Base-by-base conservation (phyloP, 306 rosid genomes). In the Medicago ruthenica region DNA sequence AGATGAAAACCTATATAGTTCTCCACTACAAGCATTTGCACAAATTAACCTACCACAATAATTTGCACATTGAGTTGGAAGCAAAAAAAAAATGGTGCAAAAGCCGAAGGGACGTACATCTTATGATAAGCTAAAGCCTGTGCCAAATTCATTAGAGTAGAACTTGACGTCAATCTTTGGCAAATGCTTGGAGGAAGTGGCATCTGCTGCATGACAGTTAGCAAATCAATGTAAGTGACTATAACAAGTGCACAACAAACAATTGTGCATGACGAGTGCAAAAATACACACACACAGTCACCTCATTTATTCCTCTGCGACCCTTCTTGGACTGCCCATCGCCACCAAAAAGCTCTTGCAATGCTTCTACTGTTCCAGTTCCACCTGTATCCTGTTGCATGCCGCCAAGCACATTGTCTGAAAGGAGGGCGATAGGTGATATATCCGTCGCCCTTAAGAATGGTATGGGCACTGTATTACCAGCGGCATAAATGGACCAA, bases 401-500 rank as follows among this genome's bases (percentile, higher is more conserved):
- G 79, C 91, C 86, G 54, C 97, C 97, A 41, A 95, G 86, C 67
- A 95, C 96, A 71, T 90, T 90, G 87, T 89, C 97, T 8, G 97
- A 95, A 83, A 95, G 82, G 68, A 95, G 95, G 75, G 99, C 99
- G 75, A 95, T 92, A 0, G 99, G 99, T 55, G 99, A 95, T 85
- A 95, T 90, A 85, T 95, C 99, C 5, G 97, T 92, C 21, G 99
- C 97, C 87, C 96, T 85, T 86, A 95, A 89, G 89, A 95, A 95
- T 17, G 99, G 99, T 71, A 95, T 92, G 37, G 97, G 99, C 45
- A 95, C 99, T 11, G 99, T 92, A 80, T 83, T 92, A 71, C 99
- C 99, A 50, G 99, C 97, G 40, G 99, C 99, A 87, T 95, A 95
- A 73, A 95, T 95, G 78, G 99, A 92, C 97, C 93, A 90, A 50